Percentiles rank a stretch among this genome's conserved stretches.
Evolutionary conservation across 352 stramenopile species (phyloP).

Genomic region (Phytophthora vignae): DNA sequence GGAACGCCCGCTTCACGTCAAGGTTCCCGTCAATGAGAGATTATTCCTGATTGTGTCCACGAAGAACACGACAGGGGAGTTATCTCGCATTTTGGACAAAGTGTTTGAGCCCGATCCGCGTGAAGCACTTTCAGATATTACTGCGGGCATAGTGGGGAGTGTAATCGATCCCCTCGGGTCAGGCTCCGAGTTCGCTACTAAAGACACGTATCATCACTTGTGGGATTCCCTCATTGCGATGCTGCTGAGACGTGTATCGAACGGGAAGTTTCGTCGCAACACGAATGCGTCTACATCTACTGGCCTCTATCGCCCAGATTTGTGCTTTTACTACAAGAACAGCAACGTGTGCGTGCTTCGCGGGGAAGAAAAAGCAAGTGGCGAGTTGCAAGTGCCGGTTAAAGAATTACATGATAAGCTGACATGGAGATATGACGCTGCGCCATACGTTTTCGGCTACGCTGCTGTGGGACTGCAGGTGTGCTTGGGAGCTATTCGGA

Average conservation of each 20-base stretch:
- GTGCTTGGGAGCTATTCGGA: constrained; percentile 23
- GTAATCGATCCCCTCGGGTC: constrained; percentile 20
- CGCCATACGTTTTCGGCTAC: constrained; percentile 39
- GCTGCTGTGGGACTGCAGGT: constrained; percentile 34
- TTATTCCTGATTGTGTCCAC: constrained; percentile 14
- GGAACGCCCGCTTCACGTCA: constrained; percentile 16
- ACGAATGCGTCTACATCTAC: constrained; percentile 18
- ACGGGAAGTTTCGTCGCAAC: constrained; percentile 22
- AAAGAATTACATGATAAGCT: too few relatives aligned
- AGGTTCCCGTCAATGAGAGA: constrained; percentile 22
- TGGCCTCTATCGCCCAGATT: constrained; percentile 13
- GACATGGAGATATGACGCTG: constrained; percentile 33
- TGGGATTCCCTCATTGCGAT: constrained; percentile 27
- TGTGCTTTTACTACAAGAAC: constrained; percentile 23
- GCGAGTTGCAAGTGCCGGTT: constrained; percentile 11
- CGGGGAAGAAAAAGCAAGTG: constrained; percentile 23
- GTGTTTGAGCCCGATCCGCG: constrained; percentile 26
- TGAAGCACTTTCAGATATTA: constrained; percentile 11
- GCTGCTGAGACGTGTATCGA: background rate
- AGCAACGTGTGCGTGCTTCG: constrained; percentile 28
- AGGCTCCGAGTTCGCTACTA: constrained; percentile 13
- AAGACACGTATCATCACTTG: constrained; percentile 23
- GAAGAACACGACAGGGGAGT: constrained; percentile 23
- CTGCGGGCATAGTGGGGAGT: background rate
- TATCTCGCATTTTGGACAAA: constrained; percentile 14